Conservation (phyloP, 805 yeast species). For the Millerozyma miso region DNA sequence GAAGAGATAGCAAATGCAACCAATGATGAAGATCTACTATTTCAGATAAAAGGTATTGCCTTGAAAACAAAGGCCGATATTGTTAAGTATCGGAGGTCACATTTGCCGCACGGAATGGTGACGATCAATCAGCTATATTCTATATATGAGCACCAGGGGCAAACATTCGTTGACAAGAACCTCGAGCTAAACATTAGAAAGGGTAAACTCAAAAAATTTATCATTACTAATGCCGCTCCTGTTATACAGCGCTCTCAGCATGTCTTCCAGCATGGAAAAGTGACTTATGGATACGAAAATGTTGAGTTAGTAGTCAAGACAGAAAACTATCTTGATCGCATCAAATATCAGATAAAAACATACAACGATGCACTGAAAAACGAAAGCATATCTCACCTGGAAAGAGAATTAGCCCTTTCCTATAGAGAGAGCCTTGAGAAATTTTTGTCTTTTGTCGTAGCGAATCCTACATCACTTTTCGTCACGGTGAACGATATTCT, state of each 20-base stretch:
- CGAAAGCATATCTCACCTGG: not conserved
- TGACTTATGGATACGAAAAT: constrained; percentile 41
- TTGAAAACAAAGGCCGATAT: constrained; percentile 34
- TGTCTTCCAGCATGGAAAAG: constrained; percentile 28
- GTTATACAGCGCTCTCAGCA: constrained; percentile 36
- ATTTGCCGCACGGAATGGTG: constrained; percentile 37
- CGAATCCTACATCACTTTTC: constrained; percentile 26
- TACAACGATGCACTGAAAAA: constrained; percentile 4
- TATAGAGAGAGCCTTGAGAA: constrained; percentile 16
- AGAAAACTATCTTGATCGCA: constrained; percentile 17
- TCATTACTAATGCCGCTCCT: constrained; percentile 43
- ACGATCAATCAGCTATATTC: constrained; percentile 48
- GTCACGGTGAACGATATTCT: constrained; percentile 20
- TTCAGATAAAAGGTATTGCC: constrained; percentile 31
- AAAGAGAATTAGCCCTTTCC: constrained; percentile 6
- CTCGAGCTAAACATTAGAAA: constrained; percentile 33
- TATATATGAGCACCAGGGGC: constrained; percentile 39
- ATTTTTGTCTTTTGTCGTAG: constrained; percentile 17
- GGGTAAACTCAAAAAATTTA: constrained; percentile 35
- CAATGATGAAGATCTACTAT: constrained; percentile 24
- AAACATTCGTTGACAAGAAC: constrained; percentile 47
- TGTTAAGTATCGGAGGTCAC: constrained; percentile 26
- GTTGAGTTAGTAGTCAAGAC: constrained; percentile 33
- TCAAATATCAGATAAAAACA: constrained; percentile 10
- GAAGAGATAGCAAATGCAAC: constrained; percentile 6